A percentile compares a stretch with the other conserved stretches of the same genome.
Conservation (phyloP, 2,329 filamentous ascomycete genomes). For the Coniochaeta sp. region DNA sequence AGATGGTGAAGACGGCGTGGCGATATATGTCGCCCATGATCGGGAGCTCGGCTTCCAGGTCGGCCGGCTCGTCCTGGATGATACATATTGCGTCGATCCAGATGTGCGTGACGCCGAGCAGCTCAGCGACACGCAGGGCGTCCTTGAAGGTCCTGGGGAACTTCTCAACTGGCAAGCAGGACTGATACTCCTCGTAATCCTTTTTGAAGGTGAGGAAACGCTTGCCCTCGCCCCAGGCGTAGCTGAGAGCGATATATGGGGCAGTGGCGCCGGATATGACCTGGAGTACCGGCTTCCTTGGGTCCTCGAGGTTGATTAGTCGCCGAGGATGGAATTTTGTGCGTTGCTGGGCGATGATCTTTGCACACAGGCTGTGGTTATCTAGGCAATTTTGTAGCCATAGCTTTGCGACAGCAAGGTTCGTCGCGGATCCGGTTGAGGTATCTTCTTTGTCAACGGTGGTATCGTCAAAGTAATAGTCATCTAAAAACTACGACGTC, state of each 20-base stretch:
- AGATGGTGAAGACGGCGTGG: constrained; percentile 9
- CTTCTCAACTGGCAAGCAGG: not conserved
- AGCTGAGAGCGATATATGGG: constrained; percentile 11
- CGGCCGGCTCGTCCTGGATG: constrained; percentile 12
- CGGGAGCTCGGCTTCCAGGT: constrained; percentile 5
- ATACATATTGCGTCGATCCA: constrained; percentile 21
- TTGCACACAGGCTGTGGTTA: not conserved
- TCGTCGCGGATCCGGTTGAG: not conserved
- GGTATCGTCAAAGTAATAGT: not conserved
- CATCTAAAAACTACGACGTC: not conserved
- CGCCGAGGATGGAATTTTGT: constrained; percentile 3
- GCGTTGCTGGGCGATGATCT: not conserved
- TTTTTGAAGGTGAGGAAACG: constrained; percentile 2
- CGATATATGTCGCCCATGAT: constrained; percentile 15
- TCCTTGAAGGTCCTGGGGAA: constrained; percentile 10
- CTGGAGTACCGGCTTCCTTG: not conserved
- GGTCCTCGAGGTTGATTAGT: constrained; percentile 5
- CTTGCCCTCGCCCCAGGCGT: constrained; percentile 8
- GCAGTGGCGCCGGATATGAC: not conserved
- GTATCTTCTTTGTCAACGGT: not conserved
- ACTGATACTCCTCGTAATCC: not conserved
- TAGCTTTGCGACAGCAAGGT: not conserved
- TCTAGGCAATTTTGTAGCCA: constrained; percentile 3
- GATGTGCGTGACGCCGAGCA: constrained; percentile 4
- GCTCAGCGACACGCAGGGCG: constrained; percentile 6